Evolutionary conservation across 1,139 yeast genomes (phyloP), one percentile per base, ranked within the genome.

Genomic region (Suhomyces wounanorum): DNA sequence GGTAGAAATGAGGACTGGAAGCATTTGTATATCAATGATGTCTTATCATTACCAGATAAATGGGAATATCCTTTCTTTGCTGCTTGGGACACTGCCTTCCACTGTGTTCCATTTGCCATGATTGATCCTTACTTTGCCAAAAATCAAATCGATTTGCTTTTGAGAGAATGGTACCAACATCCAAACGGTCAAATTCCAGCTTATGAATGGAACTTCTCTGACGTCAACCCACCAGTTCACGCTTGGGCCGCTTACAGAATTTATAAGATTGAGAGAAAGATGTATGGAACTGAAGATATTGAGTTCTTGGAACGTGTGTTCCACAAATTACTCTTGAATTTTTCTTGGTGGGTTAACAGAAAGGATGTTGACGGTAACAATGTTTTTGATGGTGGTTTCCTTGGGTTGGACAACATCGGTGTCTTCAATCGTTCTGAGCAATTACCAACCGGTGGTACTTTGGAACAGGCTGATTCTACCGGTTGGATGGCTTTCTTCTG

Each of bases 151-250:
- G 96, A 89, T 67, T 75, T 91, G 53, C 75, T 92, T 66, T 87
- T 96, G 38, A 81, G 97, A 63, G 98, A 92, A 69, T 92, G 98
- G 98, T 92, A 91, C 69, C 90, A 91, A 96, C 97, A 94, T 69
- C 97, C 98, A 43, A 92, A 92, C 67, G 98, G 98, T n/a, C 97
- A 92, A 70, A 85, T 91, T 57, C 98, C 98, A 0, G 97, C 97
- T 18, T 92, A 92, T 67, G 98, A 92, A 69, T 92, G 98, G 98
- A 92, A 92, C 68, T 92, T 92, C 63, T 79, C 90, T 57, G 98
- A 92, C 68, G 97, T 94, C 18, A 92, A 92, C 66, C 98, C 98
- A 1, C 98, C 98, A 1, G 98, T 92, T 38, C 97, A 92, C 67
- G 97, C 97, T 0, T 92, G 98, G 98, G 87, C 97, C 0, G 87